These are phyloP conservation scores for Ottelia alismoides DNA, from an alignment of 106 monocot species.

Conservation along the genomic window DNA sequence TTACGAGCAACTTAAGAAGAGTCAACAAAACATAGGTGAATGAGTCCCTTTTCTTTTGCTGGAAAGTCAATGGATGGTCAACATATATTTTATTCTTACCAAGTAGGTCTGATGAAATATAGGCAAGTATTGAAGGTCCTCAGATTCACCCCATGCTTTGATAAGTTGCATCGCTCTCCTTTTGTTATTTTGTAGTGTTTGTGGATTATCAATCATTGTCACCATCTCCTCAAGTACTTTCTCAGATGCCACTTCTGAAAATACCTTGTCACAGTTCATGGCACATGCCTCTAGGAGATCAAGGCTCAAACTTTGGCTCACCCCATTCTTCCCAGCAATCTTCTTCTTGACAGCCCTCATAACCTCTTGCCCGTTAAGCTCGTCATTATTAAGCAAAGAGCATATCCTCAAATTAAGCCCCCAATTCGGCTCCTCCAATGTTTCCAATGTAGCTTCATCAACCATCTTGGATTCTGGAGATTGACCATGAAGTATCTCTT, in stretches of 20 bases:
- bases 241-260: slow-evolving; percentile 73
- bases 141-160: slow-evolving; percentile 69
- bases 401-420: slow-evolving; percentile 65
- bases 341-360: slow-evolving; percentile 70
- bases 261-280: slow-evolving; percentile 78
- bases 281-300: slow-evolving; percentile 66
- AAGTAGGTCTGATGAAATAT: slow-evolving; percentile 59
- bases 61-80: too few relatives aligned
- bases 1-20: not conserved
- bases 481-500: slow-evolving; percentile 60
- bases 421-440: slow-evolving; percentile 68
- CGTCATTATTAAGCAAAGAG: slow-evolving; percentile 42
- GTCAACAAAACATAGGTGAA: not conserved
- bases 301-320: slow-evolving; percentile 45
- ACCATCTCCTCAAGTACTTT: slow-evolving; percentile 73
- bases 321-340: slow-evolving; percentile 28
- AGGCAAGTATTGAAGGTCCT: slow-evolving; percentile 68
- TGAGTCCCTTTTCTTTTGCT: too few relatives aligned
- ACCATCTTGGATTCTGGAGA: slow-evolving; percentile 67
- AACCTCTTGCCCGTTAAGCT: slow-evolving; percentile 56
- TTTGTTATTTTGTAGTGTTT: slow-evolving; percentile 28
- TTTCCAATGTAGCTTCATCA: slow-evolving; percentile 65
- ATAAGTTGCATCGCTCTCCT: slow-evolving; percentile 50
- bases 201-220: slow-evolving; percentile 58
- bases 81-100: too few relatives aligned